Evolutionary conservation across 805 yeast genomes (phyloP).

Genomic region (Tetrapisispora phaffii): DNA sequence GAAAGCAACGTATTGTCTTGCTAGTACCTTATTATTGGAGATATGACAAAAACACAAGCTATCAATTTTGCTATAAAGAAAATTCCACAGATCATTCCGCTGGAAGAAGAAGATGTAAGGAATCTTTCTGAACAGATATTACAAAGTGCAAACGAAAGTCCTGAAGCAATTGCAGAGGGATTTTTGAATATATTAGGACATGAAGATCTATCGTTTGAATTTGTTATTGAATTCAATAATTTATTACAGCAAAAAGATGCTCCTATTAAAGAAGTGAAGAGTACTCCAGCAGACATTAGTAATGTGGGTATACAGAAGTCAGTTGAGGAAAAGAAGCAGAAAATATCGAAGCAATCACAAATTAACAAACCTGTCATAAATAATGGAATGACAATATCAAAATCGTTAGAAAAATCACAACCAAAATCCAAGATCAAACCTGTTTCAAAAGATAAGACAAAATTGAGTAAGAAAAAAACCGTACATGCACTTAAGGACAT

Average conservation of each 20-base stretch:
- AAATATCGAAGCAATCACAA: not conserved
- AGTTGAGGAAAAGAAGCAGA: not conserved
- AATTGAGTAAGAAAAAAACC: slow-evolving; percentile 20
- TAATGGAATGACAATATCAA: slow-evolving; percentile 1
- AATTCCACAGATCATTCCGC: slow-evolving; percentile 26
- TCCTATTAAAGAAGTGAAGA: not conserved
- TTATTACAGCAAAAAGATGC: slow-evolving; percentile 5
- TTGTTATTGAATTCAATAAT: slow-evolving; percentile 24
- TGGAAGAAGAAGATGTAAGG: slow-evolving; percentile 22
- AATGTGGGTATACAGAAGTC: not conserved
- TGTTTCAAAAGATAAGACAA: not conserved
- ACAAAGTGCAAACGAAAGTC: slow-evolving; percentile 7
- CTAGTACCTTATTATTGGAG: not conserved
- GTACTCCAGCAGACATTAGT: not conserved
- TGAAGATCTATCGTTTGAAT: slow-evolving; percentile 24
- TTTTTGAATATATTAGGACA: slow-evolving; percentile 28
- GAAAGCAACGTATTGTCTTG: not conserved
- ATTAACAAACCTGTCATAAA: not conserved
- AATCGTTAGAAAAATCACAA: not conserved
- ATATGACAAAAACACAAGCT: slow-evolving; percentile 24
- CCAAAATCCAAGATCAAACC: not conserved
- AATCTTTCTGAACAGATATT: slow-evolving; percentile 23
- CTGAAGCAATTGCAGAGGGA: slow-evolving; percentile 22
- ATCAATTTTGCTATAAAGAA: slow-evolving; percentile 19
- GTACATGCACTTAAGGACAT: slow-evolving; percentile 53